These are phyloP conservation scores for Ammopiptanthus mongolicus DNA, from an alignment of 306 rosid species.

Conservation along the genomic window DNA sequence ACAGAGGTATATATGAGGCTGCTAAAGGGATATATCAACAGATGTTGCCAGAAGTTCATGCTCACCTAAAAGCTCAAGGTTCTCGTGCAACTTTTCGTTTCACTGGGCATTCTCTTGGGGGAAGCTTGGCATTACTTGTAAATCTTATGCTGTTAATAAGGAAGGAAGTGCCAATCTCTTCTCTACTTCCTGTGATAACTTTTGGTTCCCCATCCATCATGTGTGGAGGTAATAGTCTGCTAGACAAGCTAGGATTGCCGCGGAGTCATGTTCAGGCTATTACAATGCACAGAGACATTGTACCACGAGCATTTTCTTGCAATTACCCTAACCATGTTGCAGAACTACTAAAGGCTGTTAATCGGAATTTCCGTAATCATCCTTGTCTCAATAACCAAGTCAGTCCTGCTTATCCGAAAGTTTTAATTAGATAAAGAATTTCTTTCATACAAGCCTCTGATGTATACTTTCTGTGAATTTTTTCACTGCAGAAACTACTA, in stretches of 20 bases:
- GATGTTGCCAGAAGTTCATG: conserved; percentile 77
- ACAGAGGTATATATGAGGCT: conserved; percentile 96
- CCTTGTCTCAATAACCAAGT: conserved; percentile 89
- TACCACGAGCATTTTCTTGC: conserved; percentile 95
- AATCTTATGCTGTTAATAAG: conserved; percentile 88
- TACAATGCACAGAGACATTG: conserved; percentile 90
- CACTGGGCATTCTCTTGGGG: conserved; percentile 97
- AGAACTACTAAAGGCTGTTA: conserved; percentile 78
- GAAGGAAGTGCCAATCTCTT: conserved; percentile 58
- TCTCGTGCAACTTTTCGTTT: conserved; percentile 65
- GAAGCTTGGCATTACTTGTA: conserved; percentile 84
- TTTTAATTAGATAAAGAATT: background rate
- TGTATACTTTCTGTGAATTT: background rate
- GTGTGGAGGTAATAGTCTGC: conserved; percentile 87
- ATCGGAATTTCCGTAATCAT: conserved; percentile 74
- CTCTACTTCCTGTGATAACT: conserved; percentile 88
- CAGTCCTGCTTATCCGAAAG: background rate
- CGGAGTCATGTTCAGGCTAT: conserved; percentile 73
- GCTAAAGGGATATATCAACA: conserved; percentile 90
- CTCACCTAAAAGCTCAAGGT: conserved; percentile 62
- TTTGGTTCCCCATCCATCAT: conserved; percentile 89
- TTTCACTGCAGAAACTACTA: conserved; percentile 54
- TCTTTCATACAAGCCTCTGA: conserved; percentile 16
- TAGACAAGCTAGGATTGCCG: conserved; percentile 69
- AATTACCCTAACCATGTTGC: conserved; percentile 83